These are phyloP conservation scores for Teratosphaeria epicoccoides DNA, from an alignment of 2,329 filamentous ascomycete genomes.

Conservation along the genomic window DNA sequence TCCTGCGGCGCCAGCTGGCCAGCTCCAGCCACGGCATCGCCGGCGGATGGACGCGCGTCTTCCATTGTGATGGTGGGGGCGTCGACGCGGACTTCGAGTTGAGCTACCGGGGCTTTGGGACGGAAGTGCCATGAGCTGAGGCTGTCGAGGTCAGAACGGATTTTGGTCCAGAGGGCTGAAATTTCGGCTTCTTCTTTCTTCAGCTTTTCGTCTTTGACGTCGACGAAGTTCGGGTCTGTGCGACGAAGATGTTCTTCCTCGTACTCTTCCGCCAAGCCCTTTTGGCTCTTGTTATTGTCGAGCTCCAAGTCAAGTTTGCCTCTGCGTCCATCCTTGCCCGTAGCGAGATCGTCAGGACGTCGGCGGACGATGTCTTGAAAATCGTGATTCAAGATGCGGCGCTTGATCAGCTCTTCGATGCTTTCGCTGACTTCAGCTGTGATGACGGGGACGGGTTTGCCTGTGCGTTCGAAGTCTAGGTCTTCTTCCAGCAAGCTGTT, in stretches of 20 bases:
- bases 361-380: slow-evolving; percentile 86
- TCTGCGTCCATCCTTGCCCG: slow-evolving; percentile 51
- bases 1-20: slow-evolving; percentile 88
- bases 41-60: slow-evolving; percentile 79
- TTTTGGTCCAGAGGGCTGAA: slow-evolving; percentile 67
- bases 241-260: slow-evolving; percentile 80
- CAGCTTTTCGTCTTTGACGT: slow-evolving; percentile 70
- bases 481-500: slow-evolving; percentile 94
- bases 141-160: slow-evolving; percentile 71
- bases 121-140: slow-evolving; percentile 93
- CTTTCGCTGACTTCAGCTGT: slow-evolving; percentile 82
- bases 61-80: slow-evolving; percentile 91
- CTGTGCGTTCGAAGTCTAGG: slow-evolving; percentile 87
- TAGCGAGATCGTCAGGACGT: slow-evolving; percentile 60
- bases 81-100: slow-evolving; percentile 77
- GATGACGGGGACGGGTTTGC: slow-evolving; percentile 89
- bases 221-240: slow-evolving; percentile 69
- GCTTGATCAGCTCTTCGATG: slow-evolving; percentile 89
- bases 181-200: slow-evolving; percentile 68
- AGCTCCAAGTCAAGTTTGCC: slow-evolving; percentile 59
- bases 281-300: slow-evolving; percentile 76
- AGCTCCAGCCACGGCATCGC: slow-evolving; percentile 56
- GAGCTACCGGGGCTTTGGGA: slow-evolving; percentile 72
- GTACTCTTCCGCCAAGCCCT: slow-evolving; percentile 84
- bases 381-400: slow-evolving; percentile 76